A percentile compares a stretch with the other conserved stretches of the same genome.
These are phyloP conservation scores for Polyplosphaeria fusca DNA, from an alignment of 495 filamentous ascomycete genomes.

Conservation along the genomic window DNA sequence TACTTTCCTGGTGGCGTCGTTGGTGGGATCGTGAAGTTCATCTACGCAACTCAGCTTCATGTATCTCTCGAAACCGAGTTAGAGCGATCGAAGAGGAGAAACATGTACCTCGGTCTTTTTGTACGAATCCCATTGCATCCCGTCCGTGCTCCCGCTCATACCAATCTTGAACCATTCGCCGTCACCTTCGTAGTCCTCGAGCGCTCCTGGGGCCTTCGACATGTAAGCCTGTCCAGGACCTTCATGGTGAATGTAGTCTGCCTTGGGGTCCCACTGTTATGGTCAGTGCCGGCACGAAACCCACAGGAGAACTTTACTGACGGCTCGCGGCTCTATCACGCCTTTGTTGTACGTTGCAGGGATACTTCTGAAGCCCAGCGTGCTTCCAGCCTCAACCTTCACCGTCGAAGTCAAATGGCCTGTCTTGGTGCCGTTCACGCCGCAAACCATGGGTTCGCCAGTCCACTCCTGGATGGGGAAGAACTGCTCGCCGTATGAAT, in stretches of 20 bases:
- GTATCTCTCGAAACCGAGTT: background rate
- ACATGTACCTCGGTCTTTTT: background rate
- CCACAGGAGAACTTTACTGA: no score
- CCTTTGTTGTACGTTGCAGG: background rate
- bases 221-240: slow-evolving; percentile 25
- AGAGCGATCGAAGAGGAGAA: background rate
- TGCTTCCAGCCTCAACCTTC: background rate
- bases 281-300: no score
- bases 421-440: background rate
- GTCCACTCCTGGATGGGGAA: background rate
- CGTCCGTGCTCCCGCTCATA: background rate
- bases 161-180: slow-evolving; percentile 29
- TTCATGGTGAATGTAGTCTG: slow-evolving; percentile 17
- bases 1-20: slow-evolving; percentile 20
- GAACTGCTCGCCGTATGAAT: background rate
- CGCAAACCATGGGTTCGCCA: background rate
- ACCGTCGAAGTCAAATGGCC: background rate
- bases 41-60: background rate
- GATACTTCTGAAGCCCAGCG: background rate
- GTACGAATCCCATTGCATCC: slow-evolving; percentile 3
- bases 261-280: no score
- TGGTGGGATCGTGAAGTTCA: slow-evolving; percentile 22
- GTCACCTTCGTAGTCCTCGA: slow-evolving; percentile 9
- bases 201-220: background rate
- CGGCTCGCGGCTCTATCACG: background rate